Evolutionary conservation across 2,329 filamentous ascomycete species (phyloP), one percentile per base, ranked within the genome.

Genomic region (Botrytis cinerea): DNA sequence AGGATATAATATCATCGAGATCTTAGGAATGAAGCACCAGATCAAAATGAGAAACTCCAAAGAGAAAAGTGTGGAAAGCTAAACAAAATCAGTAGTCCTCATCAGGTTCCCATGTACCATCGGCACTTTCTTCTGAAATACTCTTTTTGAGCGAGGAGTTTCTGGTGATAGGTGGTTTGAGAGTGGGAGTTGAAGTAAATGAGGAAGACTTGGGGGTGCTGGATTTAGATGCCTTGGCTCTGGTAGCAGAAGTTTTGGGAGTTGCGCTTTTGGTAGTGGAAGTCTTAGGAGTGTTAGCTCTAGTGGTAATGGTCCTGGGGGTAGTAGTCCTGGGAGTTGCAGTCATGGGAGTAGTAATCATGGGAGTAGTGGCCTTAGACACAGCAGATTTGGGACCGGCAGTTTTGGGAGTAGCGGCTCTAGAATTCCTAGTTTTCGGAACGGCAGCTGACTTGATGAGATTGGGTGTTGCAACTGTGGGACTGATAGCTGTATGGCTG

Each of bases 31-130:
- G n/a, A 43, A 20, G 18, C 48, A 48, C 35, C 9, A 12, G 9
- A 43, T 68, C 16, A n/a, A 16, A 32, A 32, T 0, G 9, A 43
- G 25, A 0, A 9, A 32, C 9, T 16, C 10, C 46, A 1, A 25
- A 32, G 2, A 22, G 12, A 8, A 8, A n/a, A 2, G 1, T 2
- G 25, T 20, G 2, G 3, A n/a, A 4, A 18, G 38, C 9, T 6
- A 38, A 38, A 38, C 38, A 38, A 38, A 38, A 38, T 38, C 1
- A 38, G 38, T 38, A 38, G 38, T 38, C 38, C 38, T 38, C 38
- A 4, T 48, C 43, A 16, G 62, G 45, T 20, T 66, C 28, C 43
- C 62, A 66, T 32, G 25, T 38, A 18, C 62, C 45, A 25, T 66
- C 62, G 12, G 10, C 43, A 38, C 43, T 66, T 35, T 48, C 62